Evolutionary conservation across 164 flowering plant species (phyloP).

Genomic region (Akebia trifoliata): DNA sequence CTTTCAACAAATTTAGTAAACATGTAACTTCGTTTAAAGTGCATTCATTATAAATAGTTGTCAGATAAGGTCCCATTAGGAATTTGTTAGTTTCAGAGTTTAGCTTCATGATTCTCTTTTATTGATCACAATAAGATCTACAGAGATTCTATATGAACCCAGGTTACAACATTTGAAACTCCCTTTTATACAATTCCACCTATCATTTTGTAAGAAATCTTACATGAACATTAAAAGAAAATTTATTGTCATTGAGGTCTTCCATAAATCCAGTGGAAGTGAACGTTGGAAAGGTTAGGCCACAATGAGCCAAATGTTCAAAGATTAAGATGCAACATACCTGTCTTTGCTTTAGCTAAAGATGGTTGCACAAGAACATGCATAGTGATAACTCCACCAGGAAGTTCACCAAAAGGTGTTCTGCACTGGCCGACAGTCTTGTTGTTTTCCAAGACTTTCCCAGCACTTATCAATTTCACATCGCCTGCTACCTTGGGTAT

Average conservation of each 20-base stretch:
- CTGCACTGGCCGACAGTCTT: constrained; percentile 40
- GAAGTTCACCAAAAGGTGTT: constrained; percentile 38
- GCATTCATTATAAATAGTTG: too few relatives aligned
- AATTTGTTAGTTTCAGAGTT: too few relatives aligned
- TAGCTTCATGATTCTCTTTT: too few relatives aligned
- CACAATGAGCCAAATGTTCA: not conserved
- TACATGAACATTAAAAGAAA: not conserved
- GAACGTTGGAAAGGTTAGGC: not conserved
- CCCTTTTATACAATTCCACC: not conserved
- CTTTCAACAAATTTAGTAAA: too few relatives aligned
- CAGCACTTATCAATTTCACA: constrained; percentile 41
- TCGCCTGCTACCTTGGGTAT: constrained; percentile 37
- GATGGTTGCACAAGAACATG: constrained; percentile 52
- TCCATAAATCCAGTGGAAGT: not conserved
- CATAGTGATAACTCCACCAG: constrained; percentile 41
- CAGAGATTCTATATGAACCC: too few relatives aligned
- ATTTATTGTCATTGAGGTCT: not conserved
- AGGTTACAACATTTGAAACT: not conserved
- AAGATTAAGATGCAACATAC: constrained; percentile 15
- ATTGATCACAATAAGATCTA: not conserved
- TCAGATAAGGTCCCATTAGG: too few relatives aligned
- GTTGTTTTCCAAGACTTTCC: constrained; percentile 44
- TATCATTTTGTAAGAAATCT: not conserved
- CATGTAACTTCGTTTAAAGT: too few relatives aligned
- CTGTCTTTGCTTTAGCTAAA: constrained; percentile 29